Evolutionary conservation across 1,139 yeast species (phyloP), one percentile per base, ranked within the genome.

Genomic region (Zygosaccharomyces sapae): DNA sequence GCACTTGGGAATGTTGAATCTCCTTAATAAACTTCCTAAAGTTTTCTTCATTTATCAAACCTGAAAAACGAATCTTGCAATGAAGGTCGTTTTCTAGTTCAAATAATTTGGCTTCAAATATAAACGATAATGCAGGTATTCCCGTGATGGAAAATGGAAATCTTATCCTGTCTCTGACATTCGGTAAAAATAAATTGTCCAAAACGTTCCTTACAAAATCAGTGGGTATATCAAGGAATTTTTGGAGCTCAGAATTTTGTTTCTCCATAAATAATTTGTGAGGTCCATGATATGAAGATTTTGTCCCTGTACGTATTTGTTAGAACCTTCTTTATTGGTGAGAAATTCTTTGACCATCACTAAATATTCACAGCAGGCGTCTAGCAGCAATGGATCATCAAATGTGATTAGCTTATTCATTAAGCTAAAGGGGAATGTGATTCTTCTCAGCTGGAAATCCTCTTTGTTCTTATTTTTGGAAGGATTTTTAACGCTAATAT

Each of bases 251-350:
- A 60, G 61, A 0, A 75, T 72, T 56, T 72, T 75, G 52, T 81
- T 81, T 54, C 85, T 69, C 90, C 90, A 84, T 0, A 81, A 51
- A 29, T 77, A 70, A 50, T 83, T 83, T 44, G 85, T 72, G 5
- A 77, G 57, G 58, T 83, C 88, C 71, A 80, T 72, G 5, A 82
- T 76, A 49, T 74, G 77, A 0, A 77, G 68, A 47, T 81, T 80
- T 46, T 78, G 81, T 4, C 75, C 55, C 5, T 56, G 52, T 4
- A 64, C 61, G 8, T 62, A 56, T 29, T 56, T 54, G 7, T 59
- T 58, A 3, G 56, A 52, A 2, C 62, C 51, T 1, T 53, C 55
- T 9, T 59, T 55, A n/a, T 55, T 55, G 19, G 58, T 51, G 7
- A 68, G 48, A 8, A 69, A 55, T 2, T 49, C 39, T 52, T 80